These are phyloP conservation scores for Pleurotus citrinopileatus DNA, from an alignment of 768 basidiomycete genomes.

Conservation along the genomic window DNA sequence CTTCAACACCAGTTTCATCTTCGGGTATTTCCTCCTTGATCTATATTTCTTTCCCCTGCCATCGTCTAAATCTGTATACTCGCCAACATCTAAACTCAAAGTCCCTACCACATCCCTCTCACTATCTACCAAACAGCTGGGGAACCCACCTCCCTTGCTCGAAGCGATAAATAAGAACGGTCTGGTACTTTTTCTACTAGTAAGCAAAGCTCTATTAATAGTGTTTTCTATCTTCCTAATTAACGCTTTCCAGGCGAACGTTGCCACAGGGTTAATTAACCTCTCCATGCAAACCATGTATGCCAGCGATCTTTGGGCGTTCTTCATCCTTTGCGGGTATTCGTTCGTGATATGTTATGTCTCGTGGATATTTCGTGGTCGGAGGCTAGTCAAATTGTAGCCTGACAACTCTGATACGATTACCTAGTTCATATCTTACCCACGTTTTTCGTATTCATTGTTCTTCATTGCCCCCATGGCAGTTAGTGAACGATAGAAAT, in stretches of 20 bases:
- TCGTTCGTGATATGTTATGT: constrained; percentile 51
- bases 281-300: constrained; percentile 82
- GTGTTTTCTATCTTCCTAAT: neutral
- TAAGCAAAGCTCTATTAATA: constrained; percentile 34
- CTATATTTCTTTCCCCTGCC: constrained; percentile 59
- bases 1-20: constrained; percentile 83
- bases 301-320: constrained; percentile 47
- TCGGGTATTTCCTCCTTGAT: constrained; percentile 79
- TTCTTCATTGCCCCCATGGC: too few relatives aligned
- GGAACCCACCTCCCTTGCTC: constrained; percentile 50
- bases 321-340: constrained; percentile 65
- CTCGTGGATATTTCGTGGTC: constrained; percentile 30
- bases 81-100: constrained; percentile 30
- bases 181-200: constrained; percentile 76
- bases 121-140: constrained; percentile 10
- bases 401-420: too few relatives aligned
- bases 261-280: constrained; percentile 84
- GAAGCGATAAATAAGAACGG: constrained; percentile 84
- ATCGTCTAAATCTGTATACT: constrained; percentile 17
- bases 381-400: neutral
- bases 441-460: too few relatives aligned
- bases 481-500: too few relatives aligned
- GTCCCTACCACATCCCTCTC: constrained; percentile 12
- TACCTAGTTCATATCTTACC: too few relatives aligned
- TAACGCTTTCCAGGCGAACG: constrained; percentile 63